Evolutionary conservation across 192 early-diverging fungal species (phyloP), one percentile per base, ranked within the genome.

Genomic region (Backusella parvicylindrica): DNA sequence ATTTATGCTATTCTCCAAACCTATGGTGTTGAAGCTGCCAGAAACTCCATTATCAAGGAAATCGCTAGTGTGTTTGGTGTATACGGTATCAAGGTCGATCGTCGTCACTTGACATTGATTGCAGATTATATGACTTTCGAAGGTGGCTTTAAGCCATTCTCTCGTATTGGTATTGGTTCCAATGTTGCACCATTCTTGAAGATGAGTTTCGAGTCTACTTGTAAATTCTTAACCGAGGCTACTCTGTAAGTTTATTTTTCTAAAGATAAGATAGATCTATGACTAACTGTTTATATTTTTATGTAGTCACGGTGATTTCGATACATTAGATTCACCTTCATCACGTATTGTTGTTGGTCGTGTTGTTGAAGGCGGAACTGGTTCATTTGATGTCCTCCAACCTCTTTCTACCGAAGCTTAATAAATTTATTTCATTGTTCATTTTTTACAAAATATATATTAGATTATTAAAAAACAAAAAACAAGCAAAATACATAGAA

Each of bases 41-140:
- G 97, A 12, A 89, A 87, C 36, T 89, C 96, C 18, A 97, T 99
- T 67, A 93, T 98, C 80, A 90, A 92, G 67, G 97, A 99, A 86
- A 90, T 99, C 64, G 89, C 89, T 7, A 84, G 86, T 28, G 98
- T 99, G 36, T 99, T 99, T 78, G 91, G 87, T 41, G 95, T 92
- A 2, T 99, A 99, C 79, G 92, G 96, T 66, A 99, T 99, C 72
- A 87, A 82, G 56, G 94, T 99, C 68, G 94, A 99, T 83, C 85
- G 85, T 43, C 92, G 97, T n/a, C 98, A 99, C 80, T 90, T 99
- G 83, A 90, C 90, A 40, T 79, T 99, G 73, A 97, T 99, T 83
- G 97, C 97, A 49, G 98, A 99, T 79, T 98, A 97, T 80, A 99
- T 99, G 98, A 99, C 98, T 0, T 99, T 98, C 79, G 98, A 99